These are phyloP conservation scores for Hypsizygus marmoreus DNA, from an alignment of 768 basidiomycete species.

Conservation along the genomic window DNA sequence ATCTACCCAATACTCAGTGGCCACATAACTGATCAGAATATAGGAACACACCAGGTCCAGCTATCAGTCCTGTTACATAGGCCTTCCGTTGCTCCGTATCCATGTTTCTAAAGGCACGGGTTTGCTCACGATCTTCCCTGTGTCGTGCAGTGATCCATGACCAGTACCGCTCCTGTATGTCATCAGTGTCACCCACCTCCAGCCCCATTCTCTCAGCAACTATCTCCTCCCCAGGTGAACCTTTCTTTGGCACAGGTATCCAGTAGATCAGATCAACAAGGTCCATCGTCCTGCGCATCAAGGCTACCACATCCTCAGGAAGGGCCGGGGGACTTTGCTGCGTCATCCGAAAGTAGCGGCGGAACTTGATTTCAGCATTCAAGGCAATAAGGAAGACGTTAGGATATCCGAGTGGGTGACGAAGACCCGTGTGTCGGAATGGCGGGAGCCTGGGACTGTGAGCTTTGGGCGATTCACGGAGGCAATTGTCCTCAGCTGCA, in stretches of 20 bases:
- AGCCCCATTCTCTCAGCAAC: no score
- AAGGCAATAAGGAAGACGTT: slow-evolving; percentile 23
- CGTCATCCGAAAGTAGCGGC: slow-evolving; percentile 21
- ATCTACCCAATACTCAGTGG: no score
- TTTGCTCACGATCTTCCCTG: no score
- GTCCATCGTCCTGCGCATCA: slow-evolving; percentile 19
- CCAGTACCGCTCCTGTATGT: no score
- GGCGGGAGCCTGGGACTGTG: slow-evolving; percentile 18
- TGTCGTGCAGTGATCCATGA: no score
- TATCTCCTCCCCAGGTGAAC: slow-evolving; percentile 9
- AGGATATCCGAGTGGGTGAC: not conserved
- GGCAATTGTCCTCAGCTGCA: slow-evolving; percentile 13
- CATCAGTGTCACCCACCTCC: no score
- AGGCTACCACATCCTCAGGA: slow-evolving; percentile 19
- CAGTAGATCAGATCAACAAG: slow-evolving; percentile 24
- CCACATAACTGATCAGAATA: no score
- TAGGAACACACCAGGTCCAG: no score
- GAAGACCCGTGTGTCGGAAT: slow-evolving; percentile 9
- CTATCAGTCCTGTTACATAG: no score
- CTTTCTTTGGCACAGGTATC: slow-evolving; percentile 17
- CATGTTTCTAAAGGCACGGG: no score
- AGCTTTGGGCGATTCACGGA: slow-evolving; percentile 15
- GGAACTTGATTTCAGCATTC: slow-evolving; percentile 26
- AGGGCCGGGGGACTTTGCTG: slow-evolving; percentile 12
- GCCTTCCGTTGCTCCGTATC: no score